Conservation (phyloP, 148 eudicot species). For the Fallopia convolvulus region DNA sequence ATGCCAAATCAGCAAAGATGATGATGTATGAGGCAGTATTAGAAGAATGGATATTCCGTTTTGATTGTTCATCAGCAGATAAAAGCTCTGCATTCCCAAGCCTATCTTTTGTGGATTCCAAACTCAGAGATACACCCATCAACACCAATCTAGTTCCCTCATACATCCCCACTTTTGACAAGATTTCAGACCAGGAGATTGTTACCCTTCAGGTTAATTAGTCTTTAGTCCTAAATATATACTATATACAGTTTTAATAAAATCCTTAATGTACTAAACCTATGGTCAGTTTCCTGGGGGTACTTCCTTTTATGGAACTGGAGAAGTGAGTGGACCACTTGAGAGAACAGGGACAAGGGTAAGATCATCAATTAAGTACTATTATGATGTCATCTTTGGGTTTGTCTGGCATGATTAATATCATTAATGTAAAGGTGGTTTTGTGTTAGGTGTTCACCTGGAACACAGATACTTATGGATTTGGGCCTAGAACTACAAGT, state of each 20-base stretch:
- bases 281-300: constrained; percentile 46
- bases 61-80: constrained; percentile 72
- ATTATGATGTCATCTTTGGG: background rate
- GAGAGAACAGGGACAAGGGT: constrained; percentile 94
- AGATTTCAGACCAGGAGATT: constrained; percentile 50
- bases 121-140: constrained; percentile 57
- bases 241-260: no score
- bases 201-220: constrained; percentile 76
- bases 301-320: constrained; percentile 95
- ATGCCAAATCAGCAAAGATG: constrained; percentile 47
- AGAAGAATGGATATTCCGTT: constrained; percentile 82
- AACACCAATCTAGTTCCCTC: constrained; percentile 41
- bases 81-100: constrained; percentile 67
- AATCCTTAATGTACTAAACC: no score
- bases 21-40: constrained; percentile 77
- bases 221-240: no score
- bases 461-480: constrained; percentile 98
- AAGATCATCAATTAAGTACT: constrained; percentile 13
- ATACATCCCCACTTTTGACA: constrained; percentile 55
- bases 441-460: constrained; percentile 67
- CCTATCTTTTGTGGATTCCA: constrained; percentile 61
- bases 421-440: background rate
- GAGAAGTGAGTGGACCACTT: constrained; percentile 96
- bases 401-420: background rate
- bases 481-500: constrained; percentile 82